phyloP scores from a whole-genome alignment of 2,329 filamentous ascomycete species.

The Fusarium sp. region DNA sequence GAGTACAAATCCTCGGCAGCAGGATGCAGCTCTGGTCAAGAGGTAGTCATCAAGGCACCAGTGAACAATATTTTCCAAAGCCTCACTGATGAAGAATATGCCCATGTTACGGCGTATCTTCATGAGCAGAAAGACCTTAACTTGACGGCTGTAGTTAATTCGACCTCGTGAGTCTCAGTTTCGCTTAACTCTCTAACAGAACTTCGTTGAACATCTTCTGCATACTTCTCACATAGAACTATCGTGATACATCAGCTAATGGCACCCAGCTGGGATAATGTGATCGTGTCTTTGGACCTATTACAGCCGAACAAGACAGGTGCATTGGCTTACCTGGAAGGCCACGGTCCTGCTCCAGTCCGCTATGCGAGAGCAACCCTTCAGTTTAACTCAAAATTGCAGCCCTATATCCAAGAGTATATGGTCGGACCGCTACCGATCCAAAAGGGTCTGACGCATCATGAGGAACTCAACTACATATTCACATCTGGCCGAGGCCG shows the following conservation, averaged over 20 bases:
- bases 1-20: not conserved
- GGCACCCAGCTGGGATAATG: slow-evolving; percentile 18
- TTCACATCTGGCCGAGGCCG: slow-evolving; percentile 46
- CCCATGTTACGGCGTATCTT: slow-evolving; percentile 20
- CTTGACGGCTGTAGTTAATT: slow-evolving; percentile 24
- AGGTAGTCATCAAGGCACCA: not conserved
- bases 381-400: slow-evolving; percentile 36
- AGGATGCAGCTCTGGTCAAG: not conserved
- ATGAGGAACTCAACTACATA: slow-evolving; percentile 53
- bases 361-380: slow-evolving; percentile 54
- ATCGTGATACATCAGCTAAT: not conserved
- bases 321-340: slow-evolving; percentile 55
- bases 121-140: slow-evolving; percentile 22
- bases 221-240: not conserved
- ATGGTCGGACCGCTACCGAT: slow-evolving; percentile 50
- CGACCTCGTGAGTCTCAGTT: slow-evolving; percentile 14
- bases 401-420: slow-evolving; percentile 53
- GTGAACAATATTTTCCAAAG: slow-evolving; percentile 21
- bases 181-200: not conserved
- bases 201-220: not conserved
- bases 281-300: slow-evolving; percentile 45
- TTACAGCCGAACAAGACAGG: slow-evolving; percentile 61
- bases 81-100: slow-evolving; percentile 25
- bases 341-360: slow-evolving; percentile 46
- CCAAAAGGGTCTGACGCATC: slow-evolving; percentile 47